Base-by-base conservation (phyloP, 1,284 basidiomycete genomes). In the Boletus calvinii region DNA sequence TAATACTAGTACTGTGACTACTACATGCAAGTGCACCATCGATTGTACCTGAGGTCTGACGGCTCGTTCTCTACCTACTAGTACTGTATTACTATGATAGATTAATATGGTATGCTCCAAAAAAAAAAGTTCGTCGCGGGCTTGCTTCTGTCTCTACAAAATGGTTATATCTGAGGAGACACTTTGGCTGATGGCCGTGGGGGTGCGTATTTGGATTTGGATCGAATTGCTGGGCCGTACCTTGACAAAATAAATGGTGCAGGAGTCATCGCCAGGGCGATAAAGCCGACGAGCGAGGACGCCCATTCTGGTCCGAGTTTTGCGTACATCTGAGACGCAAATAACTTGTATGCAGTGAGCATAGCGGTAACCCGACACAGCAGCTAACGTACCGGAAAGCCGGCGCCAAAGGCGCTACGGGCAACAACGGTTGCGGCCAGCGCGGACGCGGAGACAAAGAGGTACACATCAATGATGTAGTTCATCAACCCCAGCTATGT, bases 391-490 rank as follows among this genome's bases (percentile, higher is more conserved):
- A 81, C 79, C 31, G 83, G 83, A 61, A 85, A 85, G 3, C 63
- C 75, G 13, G 82, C 81, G 24, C 83, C 84, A 52, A 80, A 80
- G 12, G 77, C 55, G 54, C 77, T 81, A 18, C 83, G 76, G 11
- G 77, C 65, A 31, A 86, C 77, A 1, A 79, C 82, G 52, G 66
- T 80, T 3, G 76, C 72, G 3, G 84, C 79, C 11, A 86, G 69
- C 1, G 84, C 83, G 24, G 79, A 81, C 0, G 84, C 83, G 10
- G 84, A 77, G 13, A 77, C 72, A 54, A 72, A 67, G 12, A 81
- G 65, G 59, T 85, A 84, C 2, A 78, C 74, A 64, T 85, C 83
- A 34, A 84, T 76, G 38, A 83, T 76, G 55, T 84, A 84, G 60
- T 81, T 83, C 56, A 81, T 64, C 36, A 80, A 61, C 22, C 72